Conservation (phyloP, 495 filamentous ascomycete genomes). For the Annulohypoxylon maeteangense region DNA sequence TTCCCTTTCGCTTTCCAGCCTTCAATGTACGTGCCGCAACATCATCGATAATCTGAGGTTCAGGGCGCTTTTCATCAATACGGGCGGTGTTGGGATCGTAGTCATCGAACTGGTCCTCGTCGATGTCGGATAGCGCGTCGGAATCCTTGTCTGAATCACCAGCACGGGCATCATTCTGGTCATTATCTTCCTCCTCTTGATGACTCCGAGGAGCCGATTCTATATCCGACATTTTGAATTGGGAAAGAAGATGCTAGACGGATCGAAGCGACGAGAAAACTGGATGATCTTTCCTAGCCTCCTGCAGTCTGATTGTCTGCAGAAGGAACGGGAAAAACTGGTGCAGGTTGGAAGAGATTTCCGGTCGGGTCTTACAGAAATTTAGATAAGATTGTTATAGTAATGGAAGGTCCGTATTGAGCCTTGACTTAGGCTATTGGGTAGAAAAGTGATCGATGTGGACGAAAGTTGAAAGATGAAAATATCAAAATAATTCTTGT, state of each 20-base stretch:
- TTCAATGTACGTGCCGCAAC: constrained; percentile 78
- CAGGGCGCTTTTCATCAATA: constrained; percentile 80
- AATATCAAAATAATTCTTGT: background rate
- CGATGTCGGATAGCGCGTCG: constrained; percentile 88
- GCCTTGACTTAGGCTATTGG: background rate
- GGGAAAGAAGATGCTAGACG: background rate
- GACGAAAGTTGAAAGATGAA: background rate
- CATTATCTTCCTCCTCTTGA: constrained; percentile 51
- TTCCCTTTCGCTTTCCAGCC: constrained; percentile 82
- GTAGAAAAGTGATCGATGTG: background rate
- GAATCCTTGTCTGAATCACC: constrained; percentile 80
- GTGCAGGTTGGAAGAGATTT: background rate
- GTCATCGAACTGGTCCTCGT: constrained; percentile 91
- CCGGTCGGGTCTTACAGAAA: background rate
- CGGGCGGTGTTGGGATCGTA: constrained; percentile 83
- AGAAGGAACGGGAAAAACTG: constrained; percentile 6
- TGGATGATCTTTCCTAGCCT: background rate
- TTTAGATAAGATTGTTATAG: background rate
- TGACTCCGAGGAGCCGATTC: constrained; percentile 47
- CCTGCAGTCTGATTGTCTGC: background rate
- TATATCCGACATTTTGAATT: constrained; percentile 57
- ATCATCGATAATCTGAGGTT: constrained; percentile 77
- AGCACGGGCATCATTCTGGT: constrained; percentile 50
- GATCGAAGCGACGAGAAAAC: constrained; percentile 1
- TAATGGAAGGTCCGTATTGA: background rate